Evolutionary conservation across 495 filamentous ascomycete genomes (phyloP), one percentile per base, ranked within the genome.

Genomic region (Copromyces sp.): DNA sequence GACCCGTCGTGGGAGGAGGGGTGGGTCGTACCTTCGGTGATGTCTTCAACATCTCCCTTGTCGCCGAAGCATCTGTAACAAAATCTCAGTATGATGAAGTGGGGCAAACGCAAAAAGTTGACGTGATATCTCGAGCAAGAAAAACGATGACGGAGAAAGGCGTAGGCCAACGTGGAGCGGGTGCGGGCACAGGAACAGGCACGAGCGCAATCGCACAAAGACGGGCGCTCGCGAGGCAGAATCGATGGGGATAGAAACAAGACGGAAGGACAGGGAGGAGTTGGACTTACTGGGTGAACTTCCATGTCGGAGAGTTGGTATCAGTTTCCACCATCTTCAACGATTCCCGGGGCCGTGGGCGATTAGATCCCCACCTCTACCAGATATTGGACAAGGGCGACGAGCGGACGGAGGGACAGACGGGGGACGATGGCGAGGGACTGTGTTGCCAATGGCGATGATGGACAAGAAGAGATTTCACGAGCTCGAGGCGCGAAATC

Each of bases 11-110:
- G 38, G 47, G 65, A 68, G 47, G 70, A 65, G 35, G 65, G 44
- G 65, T 70, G 72, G 45, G 70, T 37, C 85, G 74, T 87, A 97
- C 95, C 95, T 93, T 99, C 95, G 85, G 95, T 99, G 76, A 99
- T 99, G 85, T 99, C 95, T 83, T 99, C 95, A 75, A 98, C 96
- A 84, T 99, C 95, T 73, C 95, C 95, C 86, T 99, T 99, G 86
- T 99, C 95, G 81, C 95, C 95, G 83, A 99, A 99, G 87, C 95
- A 99, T 86, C 95, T 98, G 75, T 61, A 69, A 42, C 17, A 38
- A 4, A 16, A 38, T 44, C 73, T 79, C 39, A 77, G 76, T 29
- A 65, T 72, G 35, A 45, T 53, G 45, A 72, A 80, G 75, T 68
- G 72, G 71, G 24, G 44, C 39, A 68, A 32, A 35, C 29, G 29